phyloP scores from a whole-genome alignment of 441 rosid genomes.

The Aquilaria agallochum region DNA sequence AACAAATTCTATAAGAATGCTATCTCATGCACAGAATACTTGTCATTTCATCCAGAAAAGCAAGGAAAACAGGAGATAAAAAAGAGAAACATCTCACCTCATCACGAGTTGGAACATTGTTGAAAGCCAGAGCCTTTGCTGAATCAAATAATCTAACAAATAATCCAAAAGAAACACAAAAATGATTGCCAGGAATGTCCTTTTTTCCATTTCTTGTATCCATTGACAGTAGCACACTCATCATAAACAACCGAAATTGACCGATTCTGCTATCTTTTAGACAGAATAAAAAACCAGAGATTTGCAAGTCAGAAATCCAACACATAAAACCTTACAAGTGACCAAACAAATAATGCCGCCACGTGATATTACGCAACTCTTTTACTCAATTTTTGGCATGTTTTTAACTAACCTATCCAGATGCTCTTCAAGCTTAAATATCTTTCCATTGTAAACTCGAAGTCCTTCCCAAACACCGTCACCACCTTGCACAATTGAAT shows the following conservation, averaged over 20 bases:
- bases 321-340: too few species aligned
- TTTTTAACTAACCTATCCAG: constrained; percentile 62
- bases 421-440: constrained; percentile 89
- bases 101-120: constrained; percentile 69
- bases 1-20: too few species aligned
- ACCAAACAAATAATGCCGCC: neutral
- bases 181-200: neutral
- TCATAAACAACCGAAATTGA: neutral
- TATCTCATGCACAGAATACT: too few species aligned
- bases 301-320: too few species aligned
- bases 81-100: constrained; percentile 33
- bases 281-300: too few species aligned
- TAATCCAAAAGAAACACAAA: constrained; percentile 6
- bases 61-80: too few species aligned
- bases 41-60: too few species aligned
- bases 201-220: too few species aligned
- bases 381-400: neutral
- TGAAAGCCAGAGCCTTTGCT: constrained; percentile 87
- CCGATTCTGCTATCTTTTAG: too few species aligned
- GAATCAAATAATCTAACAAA: constrained; percentile 72
- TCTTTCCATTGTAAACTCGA: constrained; percentile 58
- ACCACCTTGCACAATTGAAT: constrained; percentile 93
- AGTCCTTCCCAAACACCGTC: constrained; percentile 98
- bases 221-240: neutral
- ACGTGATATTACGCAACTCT: too few species aligned